These are phyloP conservation scores for Candida caryicola DNA, from an alignment of 805 yeast species.

Conservation along the genomic window DNA sequence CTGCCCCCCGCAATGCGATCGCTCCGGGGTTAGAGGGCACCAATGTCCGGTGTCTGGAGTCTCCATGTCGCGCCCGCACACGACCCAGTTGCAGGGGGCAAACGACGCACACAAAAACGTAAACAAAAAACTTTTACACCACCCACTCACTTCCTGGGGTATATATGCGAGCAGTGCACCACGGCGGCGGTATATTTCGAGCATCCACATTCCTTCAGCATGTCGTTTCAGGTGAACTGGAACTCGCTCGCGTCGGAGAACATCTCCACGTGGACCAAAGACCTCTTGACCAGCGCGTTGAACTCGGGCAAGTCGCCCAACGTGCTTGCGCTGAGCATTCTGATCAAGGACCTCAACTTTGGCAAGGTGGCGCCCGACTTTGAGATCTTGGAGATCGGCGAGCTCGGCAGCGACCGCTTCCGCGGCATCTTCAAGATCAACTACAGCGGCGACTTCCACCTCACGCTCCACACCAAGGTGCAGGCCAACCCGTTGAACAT, in stretches of 20 bases:
- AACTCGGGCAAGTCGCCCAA: conserved; percentile 72
- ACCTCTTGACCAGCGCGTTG: conserved; percentile 65
- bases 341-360: conserved; percentile 65
- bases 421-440: conserved; percentile 78
- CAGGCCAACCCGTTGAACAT: conserved; percentile 83
- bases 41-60: no score
- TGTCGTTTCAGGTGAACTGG: conserved; percentile 85
- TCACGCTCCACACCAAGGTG: conserved; percentile 73
- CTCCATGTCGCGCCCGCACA: no score
- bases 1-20: no score
- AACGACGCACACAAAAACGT: not conserved
- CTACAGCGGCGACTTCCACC: conserved; percentile 72
- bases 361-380: conserved; percentile 73
- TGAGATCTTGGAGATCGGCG: conserved; percentile 82
- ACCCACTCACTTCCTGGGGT: no score
- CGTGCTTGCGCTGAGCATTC: conserved; percentile 65
- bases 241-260: conserved; percentile 64
- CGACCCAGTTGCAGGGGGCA: not conserved
- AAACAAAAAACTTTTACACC: not conserved
- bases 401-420: conserved; percentile 69
- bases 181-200: not conserved
- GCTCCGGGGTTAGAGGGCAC: no score
- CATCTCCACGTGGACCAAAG: conserved; percentile 59
- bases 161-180: no score
- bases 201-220: conserved; percentile 17